A percentile compares a stretch with the other conserved stretches of the same genome.
These are phyloP conservation scores for Globisporangium megalacanthum DNA, from an alignment of 352 stramenopile species.

Conservation along the genomic window DNA sequence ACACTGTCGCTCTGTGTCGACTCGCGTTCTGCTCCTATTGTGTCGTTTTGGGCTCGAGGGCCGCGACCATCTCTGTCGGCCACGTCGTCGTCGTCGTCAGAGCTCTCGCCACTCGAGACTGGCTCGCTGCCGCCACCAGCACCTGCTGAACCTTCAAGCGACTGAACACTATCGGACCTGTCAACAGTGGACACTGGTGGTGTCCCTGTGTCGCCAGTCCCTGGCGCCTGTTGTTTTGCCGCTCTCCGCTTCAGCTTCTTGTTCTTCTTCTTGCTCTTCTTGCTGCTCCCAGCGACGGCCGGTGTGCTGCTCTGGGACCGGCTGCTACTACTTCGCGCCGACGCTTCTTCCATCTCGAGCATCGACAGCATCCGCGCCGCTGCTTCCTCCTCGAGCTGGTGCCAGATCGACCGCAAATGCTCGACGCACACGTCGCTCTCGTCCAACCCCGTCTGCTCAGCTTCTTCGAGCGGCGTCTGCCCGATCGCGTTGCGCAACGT, in stretches of 20 bases:
- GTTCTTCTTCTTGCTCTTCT: constrained; percentile 71
- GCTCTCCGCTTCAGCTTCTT: constrained; percentile 68
- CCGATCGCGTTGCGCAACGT: constrained; percentile 73
- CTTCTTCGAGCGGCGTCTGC: constrained; percentile 78
- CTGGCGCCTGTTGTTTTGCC: constrained; percentile 19
- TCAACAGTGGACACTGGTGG: neutral
- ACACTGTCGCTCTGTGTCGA: neutral
- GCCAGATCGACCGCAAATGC: constrained; percentile 59
- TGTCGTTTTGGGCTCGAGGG: no score
- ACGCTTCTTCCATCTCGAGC: constrained; percentile 71
- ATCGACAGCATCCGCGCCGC: constrained; percentile 76
- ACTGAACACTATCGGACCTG: neutral
- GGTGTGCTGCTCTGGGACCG: neutral
- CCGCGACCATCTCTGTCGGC: no score
- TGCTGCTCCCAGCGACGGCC: constrained; percentile 7
- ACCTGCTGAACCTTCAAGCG: neutral
- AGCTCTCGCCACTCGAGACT: constrained; percentile 12
- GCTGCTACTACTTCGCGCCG: constrained; percentile 11
- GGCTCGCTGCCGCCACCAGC: neutral
- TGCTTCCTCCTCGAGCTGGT: constrained; percentile 69
- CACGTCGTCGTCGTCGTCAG: constrained; percentile 8
- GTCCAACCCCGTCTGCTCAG: constrained; percentile 51
- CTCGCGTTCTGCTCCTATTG: neutral
- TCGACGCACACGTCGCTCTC: constrained; percentile 56
- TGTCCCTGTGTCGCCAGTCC: neutral